Conservation (phyloP, 176 grass and related monocot genomes). For the Oryza nivara region DNA sequence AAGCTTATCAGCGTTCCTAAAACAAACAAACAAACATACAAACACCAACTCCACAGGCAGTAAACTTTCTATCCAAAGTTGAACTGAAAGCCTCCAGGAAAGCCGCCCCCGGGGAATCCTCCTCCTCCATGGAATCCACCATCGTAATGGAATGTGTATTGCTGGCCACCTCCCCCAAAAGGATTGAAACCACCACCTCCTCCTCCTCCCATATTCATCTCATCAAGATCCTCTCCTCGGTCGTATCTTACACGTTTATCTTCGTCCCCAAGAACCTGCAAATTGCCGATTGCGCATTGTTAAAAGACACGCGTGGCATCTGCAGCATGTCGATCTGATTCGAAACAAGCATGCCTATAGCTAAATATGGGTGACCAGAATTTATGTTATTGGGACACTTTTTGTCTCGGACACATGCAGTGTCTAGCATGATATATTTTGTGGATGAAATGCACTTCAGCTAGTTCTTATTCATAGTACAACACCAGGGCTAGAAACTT, state of each 20-base stretch:
- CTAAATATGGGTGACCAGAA: background rate
- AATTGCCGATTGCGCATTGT: background rate
- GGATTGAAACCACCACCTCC: constrained; percentile 71
- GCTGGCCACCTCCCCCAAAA: constrained; percentile 71
- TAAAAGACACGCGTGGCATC: background rate
- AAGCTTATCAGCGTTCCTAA: constrained; percentile 34
- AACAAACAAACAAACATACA: background rate
- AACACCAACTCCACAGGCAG: background rate
- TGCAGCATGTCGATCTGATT: background rate
- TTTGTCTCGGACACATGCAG: background rate
- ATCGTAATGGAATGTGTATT: constrained; percentile 77
- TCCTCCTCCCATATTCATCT: constrained; percentile 75
- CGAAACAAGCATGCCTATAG: constrained; percentile 3
- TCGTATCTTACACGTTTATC: constrained; percentile 94
- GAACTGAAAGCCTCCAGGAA: constrained; percentile 64
- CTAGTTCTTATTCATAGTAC: background rate
- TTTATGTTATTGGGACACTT: background rate
- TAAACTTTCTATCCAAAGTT: background rate
- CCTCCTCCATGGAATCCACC: constrained; percentile 65
- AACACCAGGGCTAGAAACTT: background rate
- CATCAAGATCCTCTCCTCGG: constrained; percentile 84
- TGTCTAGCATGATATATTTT: background rate
- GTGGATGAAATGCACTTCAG: background rate
- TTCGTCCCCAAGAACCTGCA: constrained; percentile 91
- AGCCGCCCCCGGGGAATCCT: constrained; percentile 60